Evolutionary conservation across 805 yeast genomes (phyloP), one percentile per base, ranked within the genome.

Genomic region (Hanseniaspora jakobsenii): DNA sequence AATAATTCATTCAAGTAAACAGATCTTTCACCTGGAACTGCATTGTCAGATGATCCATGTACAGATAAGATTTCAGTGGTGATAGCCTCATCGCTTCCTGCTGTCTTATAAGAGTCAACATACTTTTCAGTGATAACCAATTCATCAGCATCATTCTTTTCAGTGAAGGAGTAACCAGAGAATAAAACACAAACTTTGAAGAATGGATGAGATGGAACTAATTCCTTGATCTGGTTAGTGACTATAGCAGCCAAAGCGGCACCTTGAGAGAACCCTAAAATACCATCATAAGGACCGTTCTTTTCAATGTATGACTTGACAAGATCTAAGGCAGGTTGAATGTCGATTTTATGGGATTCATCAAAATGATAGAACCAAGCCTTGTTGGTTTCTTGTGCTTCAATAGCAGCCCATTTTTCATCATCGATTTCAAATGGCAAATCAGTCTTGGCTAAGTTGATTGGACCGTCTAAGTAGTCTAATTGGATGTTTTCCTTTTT

Each of bases 211-310:
- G 59, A 57, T 14, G 75, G 74, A 29, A 76, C 72, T 32, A 78
- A 53, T 19, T 70, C 68, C 18, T 72, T 66, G 50, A 80, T 76
- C 31, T 70, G 68, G 51, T 76, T 74, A 35, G 82, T 67, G 24
- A 86, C 58, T 21, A 83, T 67, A 1, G 89, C 82, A 1, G 84
- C 78, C 28, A 89, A 64, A 1, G 91, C 94, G 6, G 96, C 94
- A 50, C 98, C 98, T 60, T 91, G 97, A 9, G 93, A 80, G 59
- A 89, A 89, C 1, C 96, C 97, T 35, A 91, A 63, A 17, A 89
- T 64, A 5, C 97, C 98, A 18, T 79, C 81, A 52, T 84, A 82
- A 1, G 96, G 96, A 1, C 84, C 85, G 36, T 82, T 74, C 41
- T 70, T 67, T 22, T 70, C 65, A 36, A 82, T 67, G 50, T 75